Evolutionary conservation across 2,329 filamentous ascomycete genomes (phyloP).

Genomic region (Ascocoryne sarcoides): DNA sequence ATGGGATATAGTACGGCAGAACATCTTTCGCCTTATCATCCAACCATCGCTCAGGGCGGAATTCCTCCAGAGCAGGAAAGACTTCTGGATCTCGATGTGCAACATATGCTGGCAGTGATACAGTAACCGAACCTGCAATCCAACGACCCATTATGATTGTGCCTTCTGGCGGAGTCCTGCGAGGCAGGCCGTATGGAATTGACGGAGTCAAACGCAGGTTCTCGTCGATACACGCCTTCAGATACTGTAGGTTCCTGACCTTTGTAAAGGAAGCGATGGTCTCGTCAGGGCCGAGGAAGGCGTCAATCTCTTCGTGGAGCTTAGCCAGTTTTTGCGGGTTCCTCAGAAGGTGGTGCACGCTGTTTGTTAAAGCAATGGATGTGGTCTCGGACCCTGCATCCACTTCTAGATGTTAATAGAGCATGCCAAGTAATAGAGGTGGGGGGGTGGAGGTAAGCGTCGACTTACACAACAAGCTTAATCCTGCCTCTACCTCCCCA

Average conservation of each 20-base stretch:
- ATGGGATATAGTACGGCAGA: neutral
- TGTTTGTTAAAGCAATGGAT: slow-evolving; percentile 42
- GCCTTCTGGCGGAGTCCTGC: slow-evolving; percentile 33
- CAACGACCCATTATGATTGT: slow-evolving; percentile 35
- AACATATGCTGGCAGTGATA: slow-evolving; percentile 36
- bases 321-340: slow-evolving; percentile 33
- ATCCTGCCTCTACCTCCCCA: slow-evolving; percentile 50
- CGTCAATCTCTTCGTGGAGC: slow-evolving; percentile 37
- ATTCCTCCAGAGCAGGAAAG: slow-evolving; percentile 32
- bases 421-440: too few relatives aligned
- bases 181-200: neutral
- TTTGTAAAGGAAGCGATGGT: slow-evolving; percentile 2
- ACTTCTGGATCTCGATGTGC: slow-evolving; percentile 31
- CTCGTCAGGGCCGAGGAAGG: neutral
- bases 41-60: slow-evolving; percentile 36
- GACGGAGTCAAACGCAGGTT: neutral
- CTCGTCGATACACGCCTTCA: slow-evolving; percentile 6
- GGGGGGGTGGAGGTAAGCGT: neutral
- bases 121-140: slow-evolving; percentile 36
- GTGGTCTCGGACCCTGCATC: slow-evolving; percentile 38
- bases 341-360: slow-evolving; percentile 42
- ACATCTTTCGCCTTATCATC: slow-evolving; percentile 23
- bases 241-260: slow-evolving; percentile 1
- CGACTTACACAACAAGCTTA: slow-evolving; percentile 37
- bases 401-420: too few relatives aligned